phyloP scores from a whole-genome alignment of 306 rosid species.

The Medicago lupulina region DNA sequence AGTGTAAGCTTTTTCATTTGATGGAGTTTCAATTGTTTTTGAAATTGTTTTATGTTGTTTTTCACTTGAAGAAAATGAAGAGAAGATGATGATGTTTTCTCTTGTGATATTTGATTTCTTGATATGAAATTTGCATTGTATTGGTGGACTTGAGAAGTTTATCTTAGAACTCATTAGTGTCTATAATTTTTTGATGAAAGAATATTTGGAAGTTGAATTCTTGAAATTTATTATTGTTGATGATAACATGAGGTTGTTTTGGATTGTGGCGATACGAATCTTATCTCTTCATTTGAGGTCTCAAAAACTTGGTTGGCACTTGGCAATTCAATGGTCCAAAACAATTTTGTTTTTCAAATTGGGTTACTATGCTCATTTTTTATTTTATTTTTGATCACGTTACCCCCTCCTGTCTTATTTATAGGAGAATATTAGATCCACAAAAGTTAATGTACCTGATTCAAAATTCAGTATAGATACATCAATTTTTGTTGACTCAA shows the following conservation, averaged over 20 bases:
- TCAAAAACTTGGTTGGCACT: neutral
- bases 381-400: no score
- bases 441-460: no score
- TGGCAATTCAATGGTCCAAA: neutral
- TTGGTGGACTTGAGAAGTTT: conserved; percentile 54
- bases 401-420: no score
- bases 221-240: conserved; percentile 11
- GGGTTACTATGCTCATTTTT: no score
- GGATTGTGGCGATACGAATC: neutral
- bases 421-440: no score
- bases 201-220: conserved; percentile 24
- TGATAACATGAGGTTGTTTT: conserved; percentile 2
- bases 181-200: conserved; percentile 22
- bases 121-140: conserved; percentile 53
- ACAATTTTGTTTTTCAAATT: no score
- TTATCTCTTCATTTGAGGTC: conserved; percentile 10
- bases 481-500: no score
- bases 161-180: conserved; percentile 63
- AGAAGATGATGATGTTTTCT: conserved; percentile 49
- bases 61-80: conserved; percentile 51
- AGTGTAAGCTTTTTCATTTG: conserved; percentile 43
- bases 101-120: conserved; percentile 45
- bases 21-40: conserved; percentile 37
- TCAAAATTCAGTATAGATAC: no score
- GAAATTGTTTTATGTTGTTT: conserved; percentile 39